Percentiles rank a stretch among this genome's conserved stretches.
phyloP scores from a whole-genome alignment of 2,329 filamentous ascomycete genomes.

The Fusarium tjaetaba region DNA sequence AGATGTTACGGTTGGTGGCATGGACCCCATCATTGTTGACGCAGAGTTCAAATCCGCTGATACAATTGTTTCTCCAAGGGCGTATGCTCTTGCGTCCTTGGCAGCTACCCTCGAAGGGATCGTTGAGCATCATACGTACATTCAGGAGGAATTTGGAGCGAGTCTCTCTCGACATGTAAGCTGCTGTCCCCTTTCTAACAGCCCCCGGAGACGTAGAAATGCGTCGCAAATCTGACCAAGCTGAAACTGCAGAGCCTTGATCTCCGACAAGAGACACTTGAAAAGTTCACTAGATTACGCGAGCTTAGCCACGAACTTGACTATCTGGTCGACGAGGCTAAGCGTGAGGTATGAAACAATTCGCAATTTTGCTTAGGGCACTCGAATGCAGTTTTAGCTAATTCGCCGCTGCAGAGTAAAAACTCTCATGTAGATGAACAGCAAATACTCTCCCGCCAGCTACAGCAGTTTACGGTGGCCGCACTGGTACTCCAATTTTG shows the following conservation, averaged over 20 bases:
- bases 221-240: not conserved
- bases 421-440: not conserved
- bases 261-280: not conserved
- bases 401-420: not conserved
- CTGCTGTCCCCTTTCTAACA: not conserved
- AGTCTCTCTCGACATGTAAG: constrained; percentile 7
- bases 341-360: not conserved
- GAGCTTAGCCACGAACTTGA: not conserved
- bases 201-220: not conserved
- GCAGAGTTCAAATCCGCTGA: not conserved
- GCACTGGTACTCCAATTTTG: not conserved
- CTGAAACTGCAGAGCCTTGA: not conserved
- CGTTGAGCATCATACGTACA: not conserved
- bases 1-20: not conserved
- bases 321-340: not conserved
- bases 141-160: not conserved
- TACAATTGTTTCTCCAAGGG: not conserved
- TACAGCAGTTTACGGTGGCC: not conserved
- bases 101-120: not conserved
- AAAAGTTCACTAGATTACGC: not conserved
- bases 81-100: constrained; percentile 11
- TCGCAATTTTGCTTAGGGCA: not conserved
- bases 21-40: constrained; percentile 11
- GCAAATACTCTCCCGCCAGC: not conserved
- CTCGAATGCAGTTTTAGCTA: not conserved